Evolutionary conservation across 164 flowering plant genomes (phyloP), one percentile per base, ranked within the genome.

Genomic region (Umbilicus rupestris): DNA sequence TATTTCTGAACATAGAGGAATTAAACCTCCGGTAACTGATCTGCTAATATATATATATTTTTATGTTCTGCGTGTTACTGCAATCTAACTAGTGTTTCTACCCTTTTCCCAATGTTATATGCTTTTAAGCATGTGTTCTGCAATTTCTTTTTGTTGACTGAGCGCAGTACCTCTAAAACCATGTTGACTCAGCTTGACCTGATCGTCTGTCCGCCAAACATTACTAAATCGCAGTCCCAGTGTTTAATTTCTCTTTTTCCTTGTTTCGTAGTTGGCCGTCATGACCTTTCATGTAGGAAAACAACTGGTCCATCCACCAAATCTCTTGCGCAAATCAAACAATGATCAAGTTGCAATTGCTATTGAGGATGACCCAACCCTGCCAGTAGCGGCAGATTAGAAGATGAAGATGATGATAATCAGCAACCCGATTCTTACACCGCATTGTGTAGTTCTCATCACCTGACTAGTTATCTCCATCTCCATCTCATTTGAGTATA

Each of bases 321-420:
- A 42, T 72, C 96, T 65, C 79, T 66, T 84, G 60, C 90, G 96
- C 45, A 95, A 92, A 75, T 79, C 67, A 55, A 90, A 82, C 73
- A 92, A 73, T 71, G 99, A 95, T 72, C 97, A 95, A 73, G 87
- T 95, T 72, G 92, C 96, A 10, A 81, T 94, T 77, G 85, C 87
- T 60, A 80, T 94, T 66, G 97, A 91, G 75, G 55, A 70, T n/a
- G n/a, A n/a, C n/a, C n/a, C 65, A 91, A 91, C 77, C 76, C 82
- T 30, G 80, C 62, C 65, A 71, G 55, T 68, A 71, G 68, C 57
- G 62, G 65, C 66, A 71, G 73, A 29, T 45, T 88, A 68, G 88
- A 84, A 63, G 92, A 90, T 73, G 96, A 84, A 74, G 99, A 95
- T 68, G 99, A 94, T 70, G 97, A 95, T 75, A 95, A 35, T 37